These are phyloP conservation scores for Drechslerella stenobrocha DNA, from an alignment of 2,329 filamentous ascomycete genomes.

Conservation along the genomic window DNA sequence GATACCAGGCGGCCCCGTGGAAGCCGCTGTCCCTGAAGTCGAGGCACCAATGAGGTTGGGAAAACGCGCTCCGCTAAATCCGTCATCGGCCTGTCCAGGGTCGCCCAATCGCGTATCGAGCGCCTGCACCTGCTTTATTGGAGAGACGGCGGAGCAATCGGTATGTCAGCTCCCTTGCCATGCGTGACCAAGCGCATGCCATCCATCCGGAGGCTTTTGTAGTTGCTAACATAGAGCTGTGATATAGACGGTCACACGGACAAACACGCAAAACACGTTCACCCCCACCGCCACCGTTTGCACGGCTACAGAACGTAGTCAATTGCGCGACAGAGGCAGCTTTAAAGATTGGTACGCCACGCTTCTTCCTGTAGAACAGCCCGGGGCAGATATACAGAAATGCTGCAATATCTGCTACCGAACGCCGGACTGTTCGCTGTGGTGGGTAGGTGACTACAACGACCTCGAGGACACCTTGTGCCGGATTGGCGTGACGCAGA, in stretches of 20 bases:
- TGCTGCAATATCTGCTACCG: slow-evolving; percentile 43
- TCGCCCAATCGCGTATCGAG: slow-evolving; percentile 38
- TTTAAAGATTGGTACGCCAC: too few species aligned
- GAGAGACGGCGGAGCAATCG: slow-evolving; percentile 17
- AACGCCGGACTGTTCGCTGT: slow-evolving; percentile 26
- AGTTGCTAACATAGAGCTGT: not conserved
- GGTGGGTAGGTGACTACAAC: slow-evolving; percentile 19
- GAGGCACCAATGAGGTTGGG: not conserved
- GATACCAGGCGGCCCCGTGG: slow-evolving; percentile 9
- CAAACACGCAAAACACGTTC: slow-evolving; percentile 28
- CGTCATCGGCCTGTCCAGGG: slow-evolving; percentile 34
- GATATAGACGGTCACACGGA: slow-evolving; percentile 15
- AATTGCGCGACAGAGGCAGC: too few species aligned
- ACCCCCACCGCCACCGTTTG: slow-evolving; percentile 26
- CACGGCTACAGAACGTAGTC: not conserved
- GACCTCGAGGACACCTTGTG: too few species aligned
- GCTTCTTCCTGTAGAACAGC: too few species aligned
- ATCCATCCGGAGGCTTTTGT: not conserved
- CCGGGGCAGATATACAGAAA: slow-evolving; percentile 7
- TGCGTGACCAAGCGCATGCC: too few species aligned
- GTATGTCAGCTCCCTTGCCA: slow-evolving; percentile 10
- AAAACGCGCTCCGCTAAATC: slow-evolving; percentile 28
- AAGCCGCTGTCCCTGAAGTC: too few species aligned
- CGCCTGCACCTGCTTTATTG: slow-evolving; percentile 47
- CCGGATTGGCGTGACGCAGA: too few species aligned